Conservation (phyloP, 768 basidiomycete species). For the Agaricus sinodeliciosus region DNA sequence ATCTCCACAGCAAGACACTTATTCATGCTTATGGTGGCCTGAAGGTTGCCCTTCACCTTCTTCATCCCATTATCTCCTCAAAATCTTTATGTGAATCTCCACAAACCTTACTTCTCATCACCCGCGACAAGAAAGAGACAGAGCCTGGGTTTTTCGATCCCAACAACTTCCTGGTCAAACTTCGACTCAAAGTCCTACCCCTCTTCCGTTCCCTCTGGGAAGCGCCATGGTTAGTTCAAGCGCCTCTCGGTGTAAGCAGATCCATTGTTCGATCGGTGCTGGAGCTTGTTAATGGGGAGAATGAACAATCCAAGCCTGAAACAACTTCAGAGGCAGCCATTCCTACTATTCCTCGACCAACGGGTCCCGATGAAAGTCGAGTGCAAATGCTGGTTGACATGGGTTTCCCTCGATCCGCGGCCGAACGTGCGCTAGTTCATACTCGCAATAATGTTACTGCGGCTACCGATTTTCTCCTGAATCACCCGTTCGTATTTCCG, state of each 20-base stretch:
- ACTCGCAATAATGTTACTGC: constrained; percentile 84
- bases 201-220: constrained; percentile 70
- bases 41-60: constrained; percentile 73
- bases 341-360: constrained; percentile 25
- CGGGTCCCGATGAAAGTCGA: constrained; percentile 67
- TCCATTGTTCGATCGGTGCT: constrained; percentile 73
- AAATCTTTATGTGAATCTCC: constrained; percentile 80
- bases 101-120: constrained; percentile 68
- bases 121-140: constrained; percentile 72
- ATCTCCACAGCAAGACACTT: constrained; percentile 54
- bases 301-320: constrained; percentile 60
- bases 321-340: constrained; percentile 26
- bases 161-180: constrained; percentile 77
- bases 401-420: constrained; percentile 92
- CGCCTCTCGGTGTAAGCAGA: constrained; percentile 70
- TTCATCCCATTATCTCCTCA: constrained; percentile 70
- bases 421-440: constrained; percentile 75
- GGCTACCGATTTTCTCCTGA: constrained; percentile 82
- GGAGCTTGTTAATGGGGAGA: constrained; percentile 76
- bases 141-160: constrained; percentile 80
- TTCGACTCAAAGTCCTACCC: constrained; percentile 68
- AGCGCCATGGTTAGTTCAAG: constrained; percentile 71
- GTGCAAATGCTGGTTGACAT: constrained; percentile 88
- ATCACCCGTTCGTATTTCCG: constrained; percentile 72
- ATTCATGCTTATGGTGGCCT: constrained; percentile 74